Evolutionary conservation across 345 rosid genomes (phyloP).

Genomic region (Turritis glabra): DNA sequence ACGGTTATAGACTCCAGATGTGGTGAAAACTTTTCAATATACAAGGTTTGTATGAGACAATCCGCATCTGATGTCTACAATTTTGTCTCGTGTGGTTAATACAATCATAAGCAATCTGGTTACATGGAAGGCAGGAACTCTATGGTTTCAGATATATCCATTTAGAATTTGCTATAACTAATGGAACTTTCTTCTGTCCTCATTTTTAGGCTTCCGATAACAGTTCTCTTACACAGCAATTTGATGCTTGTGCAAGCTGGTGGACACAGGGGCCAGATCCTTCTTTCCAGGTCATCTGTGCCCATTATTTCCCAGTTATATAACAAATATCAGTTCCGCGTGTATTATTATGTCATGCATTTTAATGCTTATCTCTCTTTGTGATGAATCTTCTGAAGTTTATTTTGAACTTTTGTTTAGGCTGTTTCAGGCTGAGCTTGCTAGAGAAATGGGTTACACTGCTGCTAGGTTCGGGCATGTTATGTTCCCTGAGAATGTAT

Average conservation of each 20-base stretch:
- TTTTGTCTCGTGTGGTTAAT: constrained; percentile 1
- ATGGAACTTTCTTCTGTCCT: constrained; percentile 1
- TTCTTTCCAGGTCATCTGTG: constrained; percentile 72
- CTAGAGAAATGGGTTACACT: constrained; percentile 95
- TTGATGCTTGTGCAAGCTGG: constrained; percentile 99
- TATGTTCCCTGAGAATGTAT: constrained; percentile 98
- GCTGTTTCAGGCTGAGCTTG: constrained; percentile 95
- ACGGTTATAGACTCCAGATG: constrained; percentile 90
- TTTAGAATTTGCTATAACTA: constrained; percentile 10
- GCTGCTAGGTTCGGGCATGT: constrained; percentile 97
- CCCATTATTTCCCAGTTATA: constrained; percentile 18
- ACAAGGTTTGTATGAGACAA: constrained; percentile 57
- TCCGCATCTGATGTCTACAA: too few relatives aligned
- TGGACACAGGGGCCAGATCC: constrained; percentile 99
- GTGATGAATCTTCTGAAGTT: constrained; percentile 47
- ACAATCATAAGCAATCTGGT: neutral
- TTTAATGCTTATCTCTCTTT: neutral
- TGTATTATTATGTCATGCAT: neutral
- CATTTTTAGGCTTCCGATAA: constrained; percentile 46
- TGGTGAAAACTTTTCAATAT: constrained; percentile 88
- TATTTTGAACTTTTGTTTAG: constrained; percentile 62
- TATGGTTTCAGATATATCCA: neutral
- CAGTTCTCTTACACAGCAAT: constrained; percentile 61
- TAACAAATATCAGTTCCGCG: neutral
- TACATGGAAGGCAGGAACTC: constrained; percentile 6